Evolutionary conservation across 108 stramenopile genomes (phyloP).

Genomic region (Skeletonema tropicum): DNA sequence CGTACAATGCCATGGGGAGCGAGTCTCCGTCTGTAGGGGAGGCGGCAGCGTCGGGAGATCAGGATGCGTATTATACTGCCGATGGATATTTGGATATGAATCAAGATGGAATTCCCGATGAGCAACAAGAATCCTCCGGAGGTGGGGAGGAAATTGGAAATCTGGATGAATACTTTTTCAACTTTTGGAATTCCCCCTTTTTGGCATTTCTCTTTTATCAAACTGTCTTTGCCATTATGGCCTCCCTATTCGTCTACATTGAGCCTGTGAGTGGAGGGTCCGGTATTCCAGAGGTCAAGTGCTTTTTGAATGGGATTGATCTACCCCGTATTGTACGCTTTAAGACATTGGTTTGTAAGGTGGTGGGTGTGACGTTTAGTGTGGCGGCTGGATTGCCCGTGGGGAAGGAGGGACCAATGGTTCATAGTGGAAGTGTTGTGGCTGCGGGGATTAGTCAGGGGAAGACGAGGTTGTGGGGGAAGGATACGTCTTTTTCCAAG

Average conservation of each 20-base stretch:
- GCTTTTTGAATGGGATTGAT: conserved; percentile 95
- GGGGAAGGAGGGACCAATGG: conserved; percentile 98
- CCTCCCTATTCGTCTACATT: conserved; percentile 79
- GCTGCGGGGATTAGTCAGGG: conserved; percentile 91
- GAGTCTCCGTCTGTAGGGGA: too few species aligned
- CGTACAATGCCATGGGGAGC: conserved; percentile 23
- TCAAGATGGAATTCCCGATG: conserved; percentile 48
- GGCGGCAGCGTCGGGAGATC: conserved; percentile 13
- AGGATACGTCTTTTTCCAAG: conserved; percentile 91
- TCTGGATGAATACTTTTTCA: conserved; percentile 38
- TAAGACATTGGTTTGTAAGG: conserved; percentile 94
- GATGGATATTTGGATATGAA: conserved; percentile 49
- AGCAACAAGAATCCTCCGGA: conserved; percentile 15
- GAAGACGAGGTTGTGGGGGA: conserved; percentile 81
- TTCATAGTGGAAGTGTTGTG: conserved; percentile 84
- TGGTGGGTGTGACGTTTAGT: conserved; percentile 91
- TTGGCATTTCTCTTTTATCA: conserved; percentile 81
- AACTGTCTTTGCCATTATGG: conserved; percentile 76
- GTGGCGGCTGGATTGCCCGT: conserved; percentile 94
- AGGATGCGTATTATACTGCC: conserved; percentile 49
- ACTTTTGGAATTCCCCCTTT: conserved; percentile 65
- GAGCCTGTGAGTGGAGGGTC: conserved; percentile 95
- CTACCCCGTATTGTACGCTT: conserved; percentile 87
- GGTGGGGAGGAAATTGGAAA: conserved; percentile 9
- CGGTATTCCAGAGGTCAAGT: conserved; percentile 98